These are phyloP conservation scores for Ustilago bromivora DNA, from an alignment of 1,284 basidiomycete species.

Conservation along the genomic window DNA sequence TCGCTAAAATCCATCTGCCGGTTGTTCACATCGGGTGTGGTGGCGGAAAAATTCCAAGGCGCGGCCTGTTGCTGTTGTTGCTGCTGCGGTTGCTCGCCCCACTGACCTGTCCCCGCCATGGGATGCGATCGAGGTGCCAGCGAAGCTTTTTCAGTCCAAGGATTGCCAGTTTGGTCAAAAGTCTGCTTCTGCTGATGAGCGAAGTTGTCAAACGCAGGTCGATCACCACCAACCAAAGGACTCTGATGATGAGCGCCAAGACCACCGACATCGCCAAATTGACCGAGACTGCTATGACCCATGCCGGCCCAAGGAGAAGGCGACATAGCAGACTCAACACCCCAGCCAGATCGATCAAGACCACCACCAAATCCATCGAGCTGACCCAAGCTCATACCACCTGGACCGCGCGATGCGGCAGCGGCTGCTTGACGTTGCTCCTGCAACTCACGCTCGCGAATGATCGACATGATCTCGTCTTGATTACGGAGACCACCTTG, in stretches of 20 bases:
- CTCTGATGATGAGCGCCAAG: constrained; percentile 40
- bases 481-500: constrained; percentile 45
- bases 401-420: constrained; percentile 36
- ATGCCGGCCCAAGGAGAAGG: constrained; percentile 44
- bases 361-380: constrained; percentile 38
- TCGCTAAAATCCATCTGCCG: constrained; percentile 47
- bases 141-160: constrained; percentile 44
- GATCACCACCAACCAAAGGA: constrained; percentile 35
- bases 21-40: constrained; percentile 40
- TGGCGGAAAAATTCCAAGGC: constrained; percentile 33
- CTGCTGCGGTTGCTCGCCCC: constrained; percentile 34
- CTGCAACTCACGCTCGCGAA: constrained; percentile 57
- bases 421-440: constrained; percentile 56
- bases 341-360: constrained; percentile 38
- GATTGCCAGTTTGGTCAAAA: constrained; percentile 36
- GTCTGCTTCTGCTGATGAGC: constrained; percentile 25
- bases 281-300: constrained; percentile 34
- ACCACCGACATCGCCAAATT: constrained; percentile 45
- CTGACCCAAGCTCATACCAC: constrained; percentile 40
- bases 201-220: constrained; percentile 40
- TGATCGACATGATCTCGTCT: constrained; percentile 51
- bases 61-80: constrained; percentile 11
- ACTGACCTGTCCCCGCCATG: constrained; percentile 26
- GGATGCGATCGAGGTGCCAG: constrained; percentile 41
- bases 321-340: constrained; percentile 31